Base-by-base conservation (phyloP, 2,329 filamentous ascomycete genomes). In the Thyridium curvatum region DNA sequence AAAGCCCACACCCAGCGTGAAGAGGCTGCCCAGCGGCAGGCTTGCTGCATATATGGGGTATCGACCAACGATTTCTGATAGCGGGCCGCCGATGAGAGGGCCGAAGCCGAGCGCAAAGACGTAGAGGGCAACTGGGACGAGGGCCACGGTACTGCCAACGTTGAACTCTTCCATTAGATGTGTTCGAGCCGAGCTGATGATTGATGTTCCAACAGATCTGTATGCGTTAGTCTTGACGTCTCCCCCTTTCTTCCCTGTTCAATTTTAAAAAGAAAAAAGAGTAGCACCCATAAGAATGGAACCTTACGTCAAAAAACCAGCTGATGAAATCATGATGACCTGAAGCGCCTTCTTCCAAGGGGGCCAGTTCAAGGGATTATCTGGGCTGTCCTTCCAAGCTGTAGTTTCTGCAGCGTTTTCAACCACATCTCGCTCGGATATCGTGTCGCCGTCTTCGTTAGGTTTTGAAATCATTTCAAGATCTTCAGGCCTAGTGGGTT, bases 91-190 rank as follows among this genome's bases (percentile, higher is more conserved):
- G 12, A 79, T 44, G 36, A 82, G 58, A 7, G 80, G 79, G 0
- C 79, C 79, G 13, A 81, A 61, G 3, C 63, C 75, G 0, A 84
- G 64, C 1, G 77, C 79, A 9, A 82, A 56, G 6, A 78, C 70
- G 52, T 79, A 84, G 6, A 80, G 53, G 0, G 79, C 71, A 1
- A 84, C 54, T 0, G 74, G 72, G 0, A 83, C 57, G n/a, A 84
- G 60, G 1, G 79, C 72, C 8, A 68, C 64, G 2, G 74, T 79
- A 35, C 66, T 64, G 12, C 65, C 67, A 12, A 81, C 65, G 33
- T 64, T 46, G 52, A 84, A 84, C 7, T 74, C 63, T 0, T 51
- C 31, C 58, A 69, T 69, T 6, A 83, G 52, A 4, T 71, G 58
- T 3, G 46, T 34, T 16, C 64, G 52, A 4, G 68, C 68, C 0